Conservation (phyloP, 2,329 filamentous ascomycete species). For the Epichloe gansuensis region DNA sequence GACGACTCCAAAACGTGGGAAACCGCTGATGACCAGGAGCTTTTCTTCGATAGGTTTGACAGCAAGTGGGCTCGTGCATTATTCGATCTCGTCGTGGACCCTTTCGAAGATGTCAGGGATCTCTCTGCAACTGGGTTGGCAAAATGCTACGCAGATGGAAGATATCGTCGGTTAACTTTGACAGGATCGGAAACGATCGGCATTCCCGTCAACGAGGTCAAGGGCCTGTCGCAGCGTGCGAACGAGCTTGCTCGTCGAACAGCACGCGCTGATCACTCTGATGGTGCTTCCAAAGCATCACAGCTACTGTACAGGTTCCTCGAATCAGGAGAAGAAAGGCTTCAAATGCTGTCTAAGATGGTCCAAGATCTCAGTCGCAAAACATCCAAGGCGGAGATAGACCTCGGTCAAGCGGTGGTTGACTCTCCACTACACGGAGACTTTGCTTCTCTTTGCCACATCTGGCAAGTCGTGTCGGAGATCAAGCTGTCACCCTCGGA, state of each 20-base stretch:
- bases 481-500: slow-evolving; percentile 26
- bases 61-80: slow-evolving; percentile 48
- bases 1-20: slow-evolving; percentile 34
- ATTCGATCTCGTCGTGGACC: slow-evolving; percentile 71
- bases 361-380: slow-evolving; percentile 52
- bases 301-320: slow-evolving; percentile 55
- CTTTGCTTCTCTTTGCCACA: slow-evolving; percentile 51
- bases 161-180: slow-evolving; percentile 18
- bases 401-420: slow-evolving; percentile 55
- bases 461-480: slow-evolving; percentile 39
- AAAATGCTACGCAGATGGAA: slow-evolving; percentile 32
- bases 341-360: slow-evolving; percentile 44
- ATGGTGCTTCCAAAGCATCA: slow-evolving; percentile 72
- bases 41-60: slow-evolving; percentile 32
- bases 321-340: slow-evolving; percentile 25
- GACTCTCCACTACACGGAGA: slow-evolving; percentile 57
- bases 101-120: slow-evolving; percentile 82
- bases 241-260: slow-evolving; percentile 53
- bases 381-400: slow-evolving; percentile 46
- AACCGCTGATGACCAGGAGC: slow-evolving; percentile 25
- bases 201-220: slow-evolving; percentile 23
- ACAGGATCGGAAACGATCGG: slow-evolving; percentile 6
- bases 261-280: slow-evolving; percentile 80
- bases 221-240: slow-evolving; percentile 37
- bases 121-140: slow-evolving; percentile 38